phyloP scores from a whole-genome alignment of 371 early-diverging fungal genomes.

The Mortierella sp. region DNA sequence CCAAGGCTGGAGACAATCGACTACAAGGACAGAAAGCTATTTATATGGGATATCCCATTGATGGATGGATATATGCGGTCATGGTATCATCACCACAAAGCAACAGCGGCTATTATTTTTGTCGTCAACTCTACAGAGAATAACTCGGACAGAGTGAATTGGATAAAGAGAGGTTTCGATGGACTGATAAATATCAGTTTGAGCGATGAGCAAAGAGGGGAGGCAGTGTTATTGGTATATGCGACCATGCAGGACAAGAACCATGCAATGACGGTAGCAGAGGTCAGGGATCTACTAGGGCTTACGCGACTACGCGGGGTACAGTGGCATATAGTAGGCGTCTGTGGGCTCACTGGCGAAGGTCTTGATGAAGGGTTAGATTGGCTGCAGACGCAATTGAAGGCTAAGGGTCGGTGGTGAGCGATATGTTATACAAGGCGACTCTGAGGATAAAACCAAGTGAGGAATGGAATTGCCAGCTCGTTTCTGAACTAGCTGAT shows the following conservation, averaged over 20 bases:
- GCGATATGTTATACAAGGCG: too few species aligned
- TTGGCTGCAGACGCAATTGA: background rate
- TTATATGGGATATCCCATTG: background rate
- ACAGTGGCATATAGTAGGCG: background rate
- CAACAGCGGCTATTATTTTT: background rate
- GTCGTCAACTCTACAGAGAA: background rate
- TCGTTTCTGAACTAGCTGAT: too few species aligned
- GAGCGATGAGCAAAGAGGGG: background rate
- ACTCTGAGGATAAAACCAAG: too few species aligned
- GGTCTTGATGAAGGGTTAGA: background rate
- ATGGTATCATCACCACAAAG: background rate
- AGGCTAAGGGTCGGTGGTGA: background rate
- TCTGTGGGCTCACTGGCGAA: background rate
- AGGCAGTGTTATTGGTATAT: background rate
- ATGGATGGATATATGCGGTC: background rate
- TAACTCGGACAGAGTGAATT: background rate
- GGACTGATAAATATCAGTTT: background rate
- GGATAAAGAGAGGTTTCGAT: background rate
- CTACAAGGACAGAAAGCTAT: background rate
- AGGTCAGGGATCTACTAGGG: background rate
- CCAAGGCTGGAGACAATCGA: background rate
- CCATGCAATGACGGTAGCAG: background rate
- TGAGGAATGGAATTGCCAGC: too few species aligned
- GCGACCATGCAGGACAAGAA: background rate
- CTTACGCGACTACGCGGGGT: background rate